Conservation (phyloP, 2,329 filamentous ascomycete species). For the Curvularia eragrostidis region DNA sequence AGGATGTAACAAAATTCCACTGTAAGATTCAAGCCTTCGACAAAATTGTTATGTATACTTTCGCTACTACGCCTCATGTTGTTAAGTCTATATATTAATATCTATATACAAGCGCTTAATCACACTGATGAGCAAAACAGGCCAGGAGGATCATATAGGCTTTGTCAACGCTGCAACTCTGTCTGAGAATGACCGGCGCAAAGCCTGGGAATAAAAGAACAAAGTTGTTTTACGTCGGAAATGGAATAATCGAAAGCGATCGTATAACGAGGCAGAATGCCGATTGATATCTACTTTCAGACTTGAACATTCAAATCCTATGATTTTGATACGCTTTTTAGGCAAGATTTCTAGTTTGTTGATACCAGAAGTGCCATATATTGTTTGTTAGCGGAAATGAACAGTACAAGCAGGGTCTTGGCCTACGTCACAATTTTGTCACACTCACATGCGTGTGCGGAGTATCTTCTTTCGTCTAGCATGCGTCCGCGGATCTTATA, state of each 20-base stretch:
- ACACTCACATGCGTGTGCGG: not conserved
- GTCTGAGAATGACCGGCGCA: not conserved
- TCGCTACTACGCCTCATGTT: not conserved
- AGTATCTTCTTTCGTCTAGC: not conserved
- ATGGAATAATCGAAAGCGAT: not conserved
- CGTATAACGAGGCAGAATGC: not conserved
- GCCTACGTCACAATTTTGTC: conserved; percentile 2
- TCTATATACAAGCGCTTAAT: not conserved
- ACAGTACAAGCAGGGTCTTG: conserved; percentile 1
- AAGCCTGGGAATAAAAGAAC: not conserved
- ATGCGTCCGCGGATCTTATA: not conserved
- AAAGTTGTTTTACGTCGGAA: not conserved
- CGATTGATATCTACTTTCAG: not conserved
- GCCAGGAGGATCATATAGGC: not conserved
- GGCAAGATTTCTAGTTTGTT: not conserved
- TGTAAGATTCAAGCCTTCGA: not conserved
- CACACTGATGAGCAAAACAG: not conserved
- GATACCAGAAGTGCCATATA: not conserved
- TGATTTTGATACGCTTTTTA: not conserved
- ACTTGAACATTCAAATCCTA: not conserved
- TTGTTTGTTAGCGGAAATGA: not conserved
- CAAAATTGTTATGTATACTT: not conserved
- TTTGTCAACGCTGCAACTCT: not conserved
- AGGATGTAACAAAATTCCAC: not conserved
- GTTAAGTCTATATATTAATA: not conserved